phyloP scores from a whole-genome alignment of 2,329 filamentous ascomycete species.

The Sphaceloma murrayae region DNA sequence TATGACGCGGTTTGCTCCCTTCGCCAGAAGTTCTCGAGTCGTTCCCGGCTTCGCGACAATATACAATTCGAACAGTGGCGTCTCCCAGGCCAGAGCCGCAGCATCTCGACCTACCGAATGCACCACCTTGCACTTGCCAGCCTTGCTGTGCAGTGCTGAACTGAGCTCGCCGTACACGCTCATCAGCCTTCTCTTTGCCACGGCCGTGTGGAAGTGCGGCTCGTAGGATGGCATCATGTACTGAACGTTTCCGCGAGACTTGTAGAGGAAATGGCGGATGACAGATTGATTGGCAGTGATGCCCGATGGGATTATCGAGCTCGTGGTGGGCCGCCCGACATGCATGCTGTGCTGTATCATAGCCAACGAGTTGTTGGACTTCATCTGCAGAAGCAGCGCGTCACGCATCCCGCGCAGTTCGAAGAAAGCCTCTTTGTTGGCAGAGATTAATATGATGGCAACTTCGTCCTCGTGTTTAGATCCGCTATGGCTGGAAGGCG shows the following conservation, averaged over 20 bases:
- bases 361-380: slow-evolving; percentile 63
- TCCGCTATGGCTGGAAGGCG: slow-evolving; percentile 20
- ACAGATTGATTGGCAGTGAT: slow-evolving; percentile 31
- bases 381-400: slow-evolving; percentile 57
- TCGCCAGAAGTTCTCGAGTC: slow-evolving; percentile 57
- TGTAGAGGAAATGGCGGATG: slow-evolving; percentile 89
- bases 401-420: slow-evolving; percentile 66
- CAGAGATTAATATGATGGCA: slow-evolving; percentile 86
- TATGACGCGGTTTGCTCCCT: slow-evolving; percentile 78
- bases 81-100: slow-evolving; percentile 81
- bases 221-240: slow-evolving; percentile 82
- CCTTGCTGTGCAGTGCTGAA: slow-evolving; percentile 71
- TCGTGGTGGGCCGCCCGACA: slow-evolving; percentile 59
- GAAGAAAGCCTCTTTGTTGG: slow-evolving; percentile 89
- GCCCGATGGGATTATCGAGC: slow-evolving; percentile 69
- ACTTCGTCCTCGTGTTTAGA: slow-evolving; percentile 54
- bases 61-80: slow-evolving; percentile 86
- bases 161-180: slow-evolving; percentile 80
- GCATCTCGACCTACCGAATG: slow-evolving; percentile 67
- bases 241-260: slow-evolving; percentile 87
- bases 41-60: slow-evolving; percentile 73
- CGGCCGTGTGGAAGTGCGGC: slow-evolving; percentile 50
- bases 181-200: slow-evolving; percentile 50
- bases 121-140: slow-evolving; percentile 76
- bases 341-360: slow-evolving; percentile 63